Evolutionary conservation across 2,329 filamentous ascomycete genomes (phyloP).

Genomic region (Aspergillus luchuensis): DNA sequence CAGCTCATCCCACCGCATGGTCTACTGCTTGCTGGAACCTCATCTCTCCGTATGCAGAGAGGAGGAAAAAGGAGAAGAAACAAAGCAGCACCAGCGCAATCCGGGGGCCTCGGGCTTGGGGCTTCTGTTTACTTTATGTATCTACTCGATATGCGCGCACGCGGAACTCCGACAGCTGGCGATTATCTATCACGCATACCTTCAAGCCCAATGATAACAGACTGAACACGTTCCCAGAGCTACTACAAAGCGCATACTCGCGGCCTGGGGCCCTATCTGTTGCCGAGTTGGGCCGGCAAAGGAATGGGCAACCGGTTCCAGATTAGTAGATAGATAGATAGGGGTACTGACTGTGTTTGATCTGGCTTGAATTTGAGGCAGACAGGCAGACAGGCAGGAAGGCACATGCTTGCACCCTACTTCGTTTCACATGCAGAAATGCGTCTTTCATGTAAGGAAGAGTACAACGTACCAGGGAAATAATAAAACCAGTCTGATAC

Average conservation of each 20-base stretch:
- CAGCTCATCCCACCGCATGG: background rate
- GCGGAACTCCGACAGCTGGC: background rate
- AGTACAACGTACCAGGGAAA: background rate
- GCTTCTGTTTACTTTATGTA: background rate
- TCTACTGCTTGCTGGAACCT: too few relatives aligned
- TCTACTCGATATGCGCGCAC: background rate
- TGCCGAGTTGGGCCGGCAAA: background rate
- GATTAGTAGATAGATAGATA: too few relatives aligned
- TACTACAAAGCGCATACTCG: constrained; percentile 1
- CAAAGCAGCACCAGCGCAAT: background rate
- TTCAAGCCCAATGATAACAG: constrained; percentile 3
- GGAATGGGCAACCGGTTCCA: too few relatives aligned
- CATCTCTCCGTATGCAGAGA: background rate
- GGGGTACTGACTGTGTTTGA: too few relatives aligned
- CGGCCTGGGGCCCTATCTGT: background rate
- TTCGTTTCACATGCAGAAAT: background rate
- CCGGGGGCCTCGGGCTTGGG: background rate
- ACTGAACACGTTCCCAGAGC: background rate
- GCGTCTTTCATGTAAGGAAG: too few relatives aligned
- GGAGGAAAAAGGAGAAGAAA: background rate
- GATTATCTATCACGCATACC: background rate
- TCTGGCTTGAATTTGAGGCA: background rate
- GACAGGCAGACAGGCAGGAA: background rate
- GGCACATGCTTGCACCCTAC: background rate
- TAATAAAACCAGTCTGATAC: background rate